Evolutionary conservation across 129 eudicot genomes (phyloP).

Genomic region (Arctium lappa): DNA sequence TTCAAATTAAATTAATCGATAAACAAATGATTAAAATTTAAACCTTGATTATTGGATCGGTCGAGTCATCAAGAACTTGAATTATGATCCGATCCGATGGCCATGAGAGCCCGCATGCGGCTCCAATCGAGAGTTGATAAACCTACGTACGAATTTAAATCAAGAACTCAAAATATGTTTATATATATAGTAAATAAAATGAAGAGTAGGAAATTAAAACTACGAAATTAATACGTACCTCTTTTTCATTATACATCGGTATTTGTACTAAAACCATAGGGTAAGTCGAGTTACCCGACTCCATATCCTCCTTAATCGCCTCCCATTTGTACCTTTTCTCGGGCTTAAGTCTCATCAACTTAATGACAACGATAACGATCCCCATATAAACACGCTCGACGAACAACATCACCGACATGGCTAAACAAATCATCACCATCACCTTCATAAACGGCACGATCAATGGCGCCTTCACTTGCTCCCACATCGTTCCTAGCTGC

Average conservation of each 20-base stretch:
- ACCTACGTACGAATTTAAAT: constrained; percentile 38
- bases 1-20: not conserved
- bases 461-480: constrained; percentile 53
- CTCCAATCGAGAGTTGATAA: constrained; percentile 90
- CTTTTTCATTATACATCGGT: constrained; percentile 90
- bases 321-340: constrained; percentile 80
- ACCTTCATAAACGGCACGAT: constrained; percentile 61
- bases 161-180: not conserved
- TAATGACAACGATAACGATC: constrained; percentile 49
- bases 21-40: not conserved
- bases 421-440: constrained; percentile 55
- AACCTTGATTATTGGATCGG: constrained; percentile 74
- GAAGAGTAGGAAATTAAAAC: not conserved
- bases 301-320: constrained; percentile 76
- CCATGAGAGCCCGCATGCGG: constrained; percentile 96
- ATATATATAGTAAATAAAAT: not conserved
- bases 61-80: constrained; percentile 95
- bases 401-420: constrained; percentile 76
- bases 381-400: constrained; percentile 86
- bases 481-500: constrained; percentile 45
- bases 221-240: constrained; percentile 32
- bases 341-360: constrained; percentile 58
- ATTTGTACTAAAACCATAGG: constrained; percentile 92
- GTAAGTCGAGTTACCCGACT: constrained; percentile 60
- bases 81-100: constrained; percentile 79